Evolutionary conservation across 352 stramenopile genomes (phyloP).

Genomic region (Phytophthora idaei): DNA sequence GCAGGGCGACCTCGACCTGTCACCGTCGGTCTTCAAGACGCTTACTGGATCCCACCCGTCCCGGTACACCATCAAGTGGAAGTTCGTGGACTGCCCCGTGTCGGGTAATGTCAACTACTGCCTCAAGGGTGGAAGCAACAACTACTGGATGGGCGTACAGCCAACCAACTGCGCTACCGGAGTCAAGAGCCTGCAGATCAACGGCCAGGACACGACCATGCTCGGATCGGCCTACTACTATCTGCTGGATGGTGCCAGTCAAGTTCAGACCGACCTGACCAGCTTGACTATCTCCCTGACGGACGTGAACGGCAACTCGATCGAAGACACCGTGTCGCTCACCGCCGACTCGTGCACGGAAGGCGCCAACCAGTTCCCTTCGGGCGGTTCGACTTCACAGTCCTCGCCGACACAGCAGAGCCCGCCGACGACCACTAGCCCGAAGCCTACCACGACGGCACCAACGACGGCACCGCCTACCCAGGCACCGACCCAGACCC

Average conservation of each 20-base stretch:
- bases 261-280: conserved; percentile 40
- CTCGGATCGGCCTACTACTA: conserved; percentile 74
- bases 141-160: conserved; percentile 54
- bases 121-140: conserved; percentile 58
- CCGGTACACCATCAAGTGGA: conserved; percentile 53
- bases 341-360: conserved; percentile 53
- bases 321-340: conserved; percentile 67
- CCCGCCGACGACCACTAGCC: conserved; percentile 13
- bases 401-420: conserved; percentile 14
- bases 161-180: conserved; percentile 46
- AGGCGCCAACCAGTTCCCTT: conserved; percentile 53
- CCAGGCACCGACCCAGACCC: conserved; percentile 12
- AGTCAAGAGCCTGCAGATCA: conserved; percentile 51
- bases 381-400: conserved; percentile 7
- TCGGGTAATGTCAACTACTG: conserved; percentile 57
- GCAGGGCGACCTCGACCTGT: conserved; percentile 67
- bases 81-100: conserved; percentile 58
- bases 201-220: conserved; percentile 65
- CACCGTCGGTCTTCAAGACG: conserved; percentile 44
- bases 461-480: conserved; percentile 14
- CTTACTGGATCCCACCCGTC: conserved; percentile 50
- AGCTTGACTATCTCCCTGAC: conserved; percentile 53
- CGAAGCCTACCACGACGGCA: conserved; percentile 7
- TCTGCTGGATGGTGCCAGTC: conserved; percentile 45
- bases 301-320: conserved; percentile 59